Base-by-base conservation (phyloP, 2,329 filamentous ascomycete genomes). In the Pseudogymnoascus sp. region DNA sequence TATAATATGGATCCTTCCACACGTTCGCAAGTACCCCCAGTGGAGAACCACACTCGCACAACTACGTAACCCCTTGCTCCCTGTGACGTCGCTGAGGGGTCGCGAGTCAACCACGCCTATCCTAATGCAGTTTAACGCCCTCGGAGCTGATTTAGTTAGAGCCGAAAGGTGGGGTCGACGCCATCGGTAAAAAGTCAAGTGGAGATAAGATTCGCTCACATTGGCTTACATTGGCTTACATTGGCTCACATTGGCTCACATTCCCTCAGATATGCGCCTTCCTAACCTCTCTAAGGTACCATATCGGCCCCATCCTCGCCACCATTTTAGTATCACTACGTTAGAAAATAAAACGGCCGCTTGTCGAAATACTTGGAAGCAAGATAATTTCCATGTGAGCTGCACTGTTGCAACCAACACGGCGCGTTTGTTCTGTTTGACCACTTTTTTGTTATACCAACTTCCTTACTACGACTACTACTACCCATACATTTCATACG, bases 361-460 rank as follows among this genome's bases (percentile, higher is more conserved):
- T 54, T 54, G 47, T 54, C 28, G 47, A 54, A 54, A 18, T 54
- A 54, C 47, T 54, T 54, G 47, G 47, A 54, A 54, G 33, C 28
- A n/a, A n/a, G 47, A 54, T 54, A 33, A 54, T 54, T 54, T 54
- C 47, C 47, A 54, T 54, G 47, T 54, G 47, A 54, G 47, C 28
- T 54, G 9, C 28, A 18, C 18, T 18, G 18, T 18, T 6, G 39
- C 39, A 11, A 16, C 22, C 22, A 25, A 25, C 22, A 25, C 18
- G 2, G 22, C 5, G 22, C 47, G 28, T 54, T 54, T 54, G 47
- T 54, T 54, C 47, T 54, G 43, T 54, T 54, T 54, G 43, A 33
- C n/a, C 43, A 54, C 25, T 30, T 54, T 54, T 18, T 30, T 12
- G 4, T 25, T 25, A 25, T 54, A 30, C 30, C 16, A 4, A 18